phyloP scores from a whole-genome alignment of 257 asterid genomes.

The Scutellaria barbata region DNA sequence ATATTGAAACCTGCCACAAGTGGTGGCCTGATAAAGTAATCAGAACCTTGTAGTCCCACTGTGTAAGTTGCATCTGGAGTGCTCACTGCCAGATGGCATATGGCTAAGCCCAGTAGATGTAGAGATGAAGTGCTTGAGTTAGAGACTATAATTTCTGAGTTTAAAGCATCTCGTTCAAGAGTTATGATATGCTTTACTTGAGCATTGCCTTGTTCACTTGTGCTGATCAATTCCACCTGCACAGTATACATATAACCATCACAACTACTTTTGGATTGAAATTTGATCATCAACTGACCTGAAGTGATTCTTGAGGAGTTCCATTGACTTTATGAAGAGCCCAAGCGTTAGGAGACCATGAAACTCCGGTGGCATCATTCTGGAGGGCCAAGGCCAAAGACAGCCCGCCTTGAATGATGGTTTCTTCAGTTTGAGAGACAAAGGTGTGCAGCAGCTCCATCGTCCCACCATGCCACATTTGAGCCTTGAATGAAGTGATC shows the following conservation, averaged over 20 bases:
- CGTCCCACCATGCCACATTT: slow-evolving; percentile 83
- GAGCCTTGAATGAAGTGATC: slow-evolving; percentile 74
- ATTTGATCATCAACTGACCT: slow-evolving; percentile 7
- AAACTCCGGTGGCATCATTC: slow-evolving; percentile 39
- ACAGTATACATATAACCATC: too few species aligned
- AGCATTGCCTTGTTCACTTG: slow-evolving; percentile 34
- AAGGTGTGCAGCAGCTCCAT: slow-evolving; percentile 71
- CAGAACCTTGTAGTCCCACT: slow-evolving; percentile 69
- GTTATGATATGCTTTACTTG: slow-evolving; percentile 58
- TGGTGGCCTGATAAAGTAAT: slow-evolving; percentile 61
- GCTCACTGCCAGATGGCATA: slow-evolving; percentile 73
- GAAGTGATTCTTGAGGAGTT: slow-evolving; percentile 58
- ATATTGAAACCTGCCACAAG: slow-evolving; percentile 50
- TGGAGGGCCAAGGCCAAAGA: slow-evolving; percentile 51
- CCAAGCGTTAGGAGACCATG: slow-evolving; percentile 66
- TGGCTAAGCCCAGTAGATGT: slow-evolving; percentile 52
- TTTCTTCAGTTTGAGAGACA: slow-evolving; percentile 47
- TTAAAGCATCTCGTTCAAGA: slow-evolving; percentile 50
- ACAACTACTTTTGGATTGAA: too few species aligned
- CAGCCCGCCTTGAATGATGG: slow-evolving; percentile 67
- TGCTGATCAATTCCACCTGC: slow-evolving; percentile 52
- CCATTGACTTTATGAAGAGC: slow-evolving; percentile 52
- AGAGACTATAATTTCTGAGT: slow-evolving; percentile 52
- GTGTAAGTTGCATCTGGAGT: slow-evolving; percentile 83
- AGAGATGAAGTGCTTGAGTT: slow-evolving; percentile 50